Conservation (phyloP, 2,329 filamentous ascomycete genomes). For the Phialophora expanda region DNA sequence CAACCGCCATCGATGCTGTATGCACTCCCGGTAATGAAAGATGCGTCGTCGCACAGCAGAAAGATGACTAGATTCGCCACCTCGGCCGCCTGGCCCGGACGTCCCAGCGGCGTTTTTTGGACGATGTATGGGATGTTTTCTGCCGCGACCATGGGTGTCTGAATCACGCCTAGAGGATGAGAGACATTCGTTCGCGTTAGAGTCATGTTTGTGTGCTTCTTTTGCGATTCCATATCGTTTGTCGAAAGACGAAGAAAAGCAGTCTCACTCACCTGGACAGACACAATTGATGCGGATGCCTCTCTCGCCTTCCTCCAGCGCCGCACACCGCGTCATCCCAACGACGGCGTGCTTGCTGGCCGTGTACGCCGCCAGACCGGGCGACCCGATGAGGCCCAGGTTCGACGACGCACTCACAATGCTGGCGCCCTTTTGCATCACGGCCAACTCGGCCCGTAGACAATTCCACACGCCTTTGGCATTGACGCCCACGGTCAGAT, state of each 20-base stretch:
- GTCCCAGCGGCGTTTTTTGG: not conserved
- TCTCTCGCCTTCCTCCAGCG: conserved; percentile 40
- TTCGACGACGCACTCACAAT: conserved; percentile 14
- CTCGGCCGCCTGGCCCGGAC: conserved; percentile 42
- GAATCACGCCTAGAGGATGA: conserved; percentile 10
- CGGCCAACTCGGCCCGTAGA: conserved; percentile 53
- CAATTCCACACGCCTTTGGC: conserved; percentile 57
- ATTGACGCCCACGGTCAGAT: conserved; percentile 53
- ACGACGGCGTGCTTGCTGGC: conserved; percentile 52
- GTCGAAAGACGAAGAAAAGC: too few relatives aligned
- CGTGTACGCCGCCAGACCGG: conserved; percentile 50
- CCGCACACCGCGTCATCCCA: conserved; percentile 50
- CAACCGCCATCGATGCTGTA: conserved; percentile 56
- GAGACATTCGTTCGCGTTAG: too few relatives aligned
- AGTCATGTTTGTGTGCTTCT: too few relatives aligned
- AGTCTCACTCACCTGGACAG: conserved; percentile 1
- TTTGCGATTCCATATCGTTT: too few relatives aligned
- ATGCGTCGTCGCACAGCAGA: conserved; percentile 53
- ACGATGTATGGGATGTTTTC: conserved; percentile 4
- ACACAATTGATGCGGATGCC: conserved; percentile 22
- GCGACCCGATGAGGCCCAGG: conserved; percentile 42
- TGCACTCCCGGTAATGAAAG: conserved; percentile 54
- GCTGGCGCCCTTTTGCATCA: conserved; percentile 15
- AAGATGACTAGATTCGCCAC: conserved; percentile 54
- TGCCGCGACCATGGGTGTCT: conserved; percentile 16